A percentile compares a stretch with the other conserved stretches of the same genome.
Evolutionary conservation across 75 land plant genomes (phyloP).

Genomic region (Selaginella moellendorffii): DNA sequence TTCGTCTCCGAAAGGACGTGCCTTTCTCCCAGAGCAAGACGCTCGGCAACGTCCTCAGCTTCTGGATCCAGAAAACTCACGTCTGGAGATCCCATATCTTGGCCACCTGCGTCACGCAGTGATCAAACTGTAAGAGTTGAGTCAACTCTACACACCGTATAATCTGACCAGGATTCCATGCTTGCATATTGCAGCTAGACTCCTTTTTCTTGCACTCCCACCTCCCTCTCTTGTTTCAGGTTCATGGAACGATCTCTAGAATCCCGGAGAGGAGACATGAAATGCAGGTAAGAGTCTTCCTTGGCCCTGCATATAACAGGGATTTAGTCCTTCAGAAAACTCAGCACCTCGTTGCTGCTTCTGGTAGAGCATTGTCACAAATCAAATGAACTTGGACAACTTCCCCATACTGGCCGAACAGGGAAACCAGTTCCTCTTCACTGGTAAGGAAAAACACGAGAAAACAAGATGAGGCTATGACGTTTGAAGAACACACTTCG

Average conservation of each 20-base stretch:
- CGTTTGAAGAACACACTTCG: slow-evolving; percentile 36
- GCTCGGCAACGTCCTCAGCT: slow-evolving; percentile 81
- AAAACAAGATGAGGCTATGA: not conserved
- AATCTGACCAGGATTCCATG: slow-evolving; percentile 91
- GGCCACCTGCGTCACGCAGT: slow-evolving; percentile 59
- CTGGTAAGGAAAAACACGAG: slow-evolving; percentile 22
- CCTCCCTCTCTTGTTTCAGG: slow-evolving; percentile 65
- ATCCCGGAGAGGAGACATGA: too few species aligned
- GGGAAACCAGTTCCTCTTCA: slow-evolving; percentile 71
- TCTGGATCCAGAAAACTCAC: slow-evolving; percentile 76
- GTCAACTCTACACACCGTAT: slow-evolving; percentile 59
- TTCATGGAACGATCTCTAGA: slow-evolving; percentile 1
- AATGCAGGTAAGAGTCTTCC: slow-evolving; percentile 18
- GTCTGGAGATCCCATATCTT: slow-evolving; percentile 74
- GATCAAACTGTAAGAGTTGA: not conserved
- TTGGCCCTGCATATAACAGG: slow-evolving; percentile 35
- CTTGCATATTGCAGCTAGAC: slow-evolving; percentile 70
- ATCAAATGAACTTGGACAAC: slow-evolving; percentile 72
- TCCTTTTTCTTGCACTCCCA: slow-evolving; percentile 65
- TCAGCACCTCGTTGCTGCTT: slow-evolving; percentile 82
- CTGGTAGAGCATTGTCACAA: slow-evolving; percentile 66
- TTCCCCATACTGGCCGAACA: slow-evolving; percentile 59
- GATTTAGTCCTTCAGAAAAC: not conserved
- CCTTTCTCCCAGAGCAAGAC: slow-evolving; percentile 89
- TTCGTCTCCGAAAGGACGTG: slow-evolving; percentile 87